phyloP scores from a whole-genome alignment of 31 red algal genomes.

The Odonthalia washingtoniensis region DNA sequence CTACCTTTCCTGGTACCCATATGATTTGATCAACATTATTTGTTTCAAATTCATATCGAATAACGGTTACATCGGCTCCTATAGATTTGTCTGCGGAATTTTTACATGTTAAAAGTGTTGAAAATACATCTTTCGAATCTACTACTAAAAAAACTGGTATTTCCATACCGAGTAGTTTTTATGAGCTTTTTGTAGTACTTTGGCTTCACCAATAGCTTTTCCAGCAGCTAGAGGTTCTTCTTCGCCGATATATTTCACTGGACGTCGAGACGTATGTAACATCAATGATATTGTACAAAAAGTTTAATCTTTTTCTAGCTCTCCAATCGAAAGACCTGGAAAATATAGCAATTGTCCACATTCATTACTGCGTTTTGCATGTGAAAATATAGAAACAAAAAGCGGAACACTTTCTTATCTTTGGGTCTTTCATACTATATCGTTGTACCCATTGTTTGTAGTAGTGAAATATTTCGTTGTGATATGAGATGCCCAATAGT shows the following conservation, averaged over 20 bases:
- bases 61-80: background rate
- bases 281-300: constrained; percentile 10
- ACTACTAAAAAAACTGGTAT: background rate
- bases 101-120: background rate
- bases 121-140: background rate
- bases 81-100: background rate
- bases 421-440: background rate
- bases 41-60: background rate
- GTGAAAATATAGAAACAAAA: background rate
- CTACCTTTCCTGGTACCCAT: background rate
- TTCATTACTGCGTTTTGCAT: background rate
- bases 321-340: background rate
- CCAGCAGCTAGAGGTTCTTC: background rate
- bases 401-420: background rate
- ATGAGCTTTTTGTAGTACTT: background rate
- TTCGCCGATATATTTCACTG: background rate
- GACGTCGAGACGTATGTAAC: background rate
- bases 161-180: background rate
- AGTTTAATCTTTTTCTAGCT: background rate
- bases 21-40: background rate
- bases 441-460: background rate
- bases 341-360: background rate
- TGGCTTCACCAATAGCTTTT: constrained; percentile 17
- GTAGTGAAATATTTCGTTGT: background rate
- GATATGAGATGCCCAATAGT: background rate